A percentile compares a stretch with the other conserved stretches of the same genome.
phyloP scores from a whole-genome alignment of 176 grass and related monocot genomes.

The Neostapfia colusana region DNA sequence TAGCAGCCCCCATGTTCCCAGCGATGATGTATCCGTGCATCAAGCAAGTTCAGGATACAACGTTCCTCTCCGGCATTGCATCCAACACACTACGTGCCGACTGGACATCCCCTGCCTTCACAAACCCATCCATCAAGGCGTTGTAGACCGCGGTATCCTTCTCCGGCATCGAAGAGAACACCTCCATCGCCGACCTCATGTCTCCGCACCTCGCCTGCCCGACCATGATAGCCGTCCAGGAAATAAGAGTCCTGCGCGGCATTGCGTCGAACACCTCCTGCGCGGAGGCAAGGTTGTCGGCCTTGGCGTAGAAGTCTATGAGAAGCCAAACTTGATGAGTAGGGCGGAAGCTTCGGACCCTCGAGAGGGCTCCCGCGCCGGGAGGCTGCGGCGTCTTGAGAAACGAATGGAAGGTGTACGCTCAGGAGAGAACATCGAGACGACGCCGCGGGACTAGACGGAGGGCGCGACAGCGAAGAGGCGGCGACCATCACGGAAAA shows the following conservation, averaged over 20 bases:
- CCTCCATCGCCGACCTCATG: neutral
- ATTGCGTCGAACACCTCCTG: neutral
- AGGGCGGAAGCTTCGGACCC: neutral
- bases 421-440: neutral
- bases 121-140: constrained; percentile 20
- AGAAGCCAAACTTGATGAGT: constrained; percentile 12
- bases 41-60: constrained; percentile 2
- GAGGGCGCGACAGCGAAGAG: neutral
- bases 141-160: constrained; percentile 11
- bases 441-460: neutral
- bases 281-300: neutral
- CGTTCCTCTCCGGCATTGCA: neutral
- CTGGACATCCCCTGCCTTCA: constrained; percentile 1
- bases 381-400: neutral
- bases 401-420: neutral
- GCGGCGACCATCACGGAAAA: neutral
- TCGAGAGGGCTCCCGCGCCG: neutral
- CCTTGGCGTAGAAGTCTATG: constrained; percentile 9
- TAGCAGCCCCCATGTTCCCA: constrained; percentile 4
- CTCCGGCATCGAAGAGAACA: constrained; percentile 3
- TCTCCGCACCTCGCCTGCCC: constrained; percentile 10
- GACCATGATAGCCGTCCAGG: constrained; percentile 30
- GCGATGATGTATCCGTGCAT: constrained; percentile 4
- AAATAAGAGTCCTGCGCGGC: neutral
- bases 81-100: constrained; percentile 6